Evolutionary conservation across 257 asterid genomes (phyloP).

Genomic region (Scutellaria baicalensis): DNA sequence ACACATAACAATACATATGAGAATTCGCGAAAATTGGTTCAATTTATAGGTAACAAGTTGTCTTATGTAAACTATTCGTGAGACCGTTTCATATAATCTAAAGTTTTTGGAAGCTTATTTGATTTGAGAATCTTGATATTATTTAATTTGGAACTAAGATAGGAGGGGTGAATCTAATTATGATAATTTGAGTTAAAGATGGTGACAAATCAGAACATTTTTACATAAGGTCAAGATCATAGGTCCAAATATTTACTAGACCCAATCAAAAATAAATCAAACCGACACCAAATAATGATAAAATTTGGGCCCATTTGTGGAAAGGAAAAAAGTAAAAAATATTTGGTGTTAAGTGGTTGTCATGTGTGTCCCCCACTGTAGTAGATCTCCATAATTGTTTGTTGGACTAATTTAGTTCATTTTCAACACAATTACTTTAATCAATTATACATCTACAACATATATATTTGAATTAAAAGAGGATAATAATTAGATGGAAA

Average conservation of each 20-base stretch:
- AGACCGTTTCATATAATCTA: too few species aligned
- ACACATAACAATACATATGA: too few species aligned
- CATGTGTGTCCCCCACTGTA: constrained; percentile 12
- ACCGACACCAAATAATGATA: constrained; percentile 8
- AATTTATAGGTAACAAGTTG: too few species aligned
- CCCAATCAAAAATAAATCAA: background rate
- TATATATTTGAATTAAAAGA: too few species aligned
- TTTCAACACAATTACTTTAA: background rate
- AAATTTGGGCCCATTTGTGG: constrained; percentile 9
- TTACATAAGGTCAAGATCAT: background rate
- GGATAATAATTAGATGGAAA: too few species aligned
- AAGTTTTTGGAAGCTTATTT: too few species aligned
- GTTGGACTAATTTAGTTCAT: background rate
- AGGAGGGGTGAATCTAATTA: background rate
- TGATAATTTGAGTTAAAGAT: background rate
- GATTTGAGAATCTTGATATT: too few species aligned
- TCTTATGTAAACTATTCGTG: too few species aligned
- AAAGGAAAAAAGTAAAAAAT: constrained; percentile 2
- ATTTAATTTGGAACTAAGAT: background rate
- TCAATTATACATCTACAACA: too few species aligned
- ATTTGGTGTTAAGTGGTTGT: background rate
- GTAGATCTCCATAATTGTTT: background rate
- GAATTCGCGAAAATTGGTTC: too few species aligned
- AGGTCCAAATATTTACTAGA: background rate
- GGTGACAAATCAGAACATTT: background rate